Conservation (phyloP, 805 yeast species). For the Candida saitoana region DNA sequence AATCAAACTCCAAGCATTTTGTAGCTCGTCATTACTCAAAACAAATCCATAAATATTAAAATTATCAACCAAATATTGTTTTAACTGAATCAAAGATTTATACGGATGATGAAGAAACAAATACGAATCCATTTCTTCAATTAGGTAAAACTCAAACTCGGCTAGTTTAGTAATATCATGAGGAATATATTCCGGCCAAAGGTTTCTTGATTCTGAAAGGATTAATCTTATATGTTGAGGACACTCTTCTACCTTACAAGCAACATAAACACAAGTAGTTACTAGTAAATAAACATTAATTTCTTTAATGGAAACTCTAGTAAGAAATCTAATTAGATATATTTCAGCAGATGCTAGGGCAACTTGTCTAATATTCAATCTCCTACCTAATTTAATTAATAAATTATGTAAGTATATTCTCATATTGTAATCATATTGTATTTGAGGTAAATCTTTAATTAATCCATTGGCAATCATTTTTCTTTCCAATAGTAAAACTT, state of each 20-base stretch:
- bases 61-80: slow-evolving; percentile 37
- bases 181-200: slow-evolving; percentile 95
- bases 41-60: slow-evolving; percentile 22
- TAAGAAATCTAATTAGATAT: slow-evolving; percentile 72
- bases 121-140: slow-evolving; percentile 79
- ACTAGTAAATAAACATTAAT: slow-evolving; percentile 76
- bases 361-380: slow-evolving; percentile 73
- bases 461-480: slow-evolving; percentile 43
- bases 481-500: slow-evolving; percentile 35
- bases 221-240: slow-evolving; percentile 90
- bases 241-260: slow-evolving; percentile 92
- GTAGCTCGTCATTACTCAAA: slow-evolving; percentile 64
- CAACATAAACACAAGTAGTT: slow-evolving; percentile 81
- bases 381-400: slow-evolving; percentile 71
- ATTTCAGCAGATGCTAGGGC: slow-evolving; percentile 88
- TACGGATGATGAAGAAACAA: slow-evolving; percentile 76
- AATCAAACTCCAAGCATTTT: slow-evolving; percentile 82
- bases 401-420: slow-evolving; percentile 76
- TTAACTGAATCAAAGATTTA: slow-evolving; percentile 53
- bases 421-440: slow-evolving; percentile 55
- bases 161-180: slow-evolving; percentile 89
- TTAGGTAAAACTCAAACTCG: slow-evolving; percentile 89
- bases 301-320: slow-evolving; percentile 70
- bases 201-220: slow-evolving; percentile 75
- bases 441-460: slow-evolving; percentile 40